Evolutionary conservation across 2,329 filamentous ascomycete genomes (phyloP).

Genomic region (Raffaelea arxii): DNA sequence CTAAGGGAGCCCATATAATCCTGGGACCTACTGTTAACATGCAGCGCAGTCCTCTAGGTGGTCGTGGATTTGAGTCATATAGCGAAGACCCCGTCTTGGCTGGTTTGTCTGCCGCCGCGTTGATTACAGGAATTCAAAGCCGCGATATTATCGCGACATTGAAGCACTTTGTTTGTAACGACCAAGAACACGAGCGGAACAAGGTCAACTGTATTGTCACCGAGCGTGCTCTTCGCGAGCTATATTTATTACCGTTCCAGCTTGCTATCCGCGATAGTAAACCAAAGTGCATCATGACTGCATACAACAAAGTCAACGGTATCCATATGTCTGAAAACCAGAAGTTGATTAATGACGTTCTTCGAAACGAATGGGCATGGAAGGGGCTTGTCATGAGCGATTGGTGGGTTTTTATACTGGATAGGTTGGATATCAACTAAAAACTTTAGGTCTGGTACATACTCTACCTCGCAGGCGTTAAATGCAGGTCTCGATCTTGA

Average conservation of each 20-base stretch:
- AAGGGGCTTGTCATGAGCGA: slow-evolving; percentile 29
- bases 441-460: slow-evolving; percentile 14
- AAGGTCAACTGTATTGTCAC: slow-evolving; percentile 24
- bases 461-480: slow-evolving; percentile 16
- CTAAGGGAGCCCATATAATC: slow-evolving; percentile 59
- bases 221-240: slow-evolving; percentile 28
- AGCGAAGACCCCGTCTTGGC: slow-evolving; percentile 29
- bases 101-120: slow-evolving; percentile 23
- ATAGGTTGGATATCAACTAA: not conserved
- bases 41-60: slow-evolving; percentile 27
- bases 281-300: slow-evolving; percentile 26
- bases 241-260: slow-evolving; percentile 29
- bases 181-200: slow-evolving; percentile 27
- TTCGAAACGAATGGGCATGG: slow-evolving; percentile 28
- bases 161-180: slow-evolving; percentile 31
- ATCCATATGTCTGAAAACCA: slow-evolving; percentile 26
- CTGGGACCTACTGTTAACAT: slow-evolving; percentile 48
- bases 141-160: slow-evolving; percentile 25
- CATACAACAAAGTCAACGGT: slow-evolving; percentile 31
- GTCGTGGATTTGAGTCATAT: slow-evolving; percentile 29
- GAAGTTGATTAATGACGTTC: slow-evolving; percentile 21
- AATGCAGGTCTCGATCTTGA: slow-evolving; percentile 19
- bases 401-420: slow-evolving; percentile 16
- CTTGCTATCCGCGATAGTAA: slow-evolving; percentile 24
- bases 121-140: slow-evolving; percentile 25